phyloP scores from a whole-genome alignment of 768 basidiomycete species.

The Trametes gibbosa region DNA sequence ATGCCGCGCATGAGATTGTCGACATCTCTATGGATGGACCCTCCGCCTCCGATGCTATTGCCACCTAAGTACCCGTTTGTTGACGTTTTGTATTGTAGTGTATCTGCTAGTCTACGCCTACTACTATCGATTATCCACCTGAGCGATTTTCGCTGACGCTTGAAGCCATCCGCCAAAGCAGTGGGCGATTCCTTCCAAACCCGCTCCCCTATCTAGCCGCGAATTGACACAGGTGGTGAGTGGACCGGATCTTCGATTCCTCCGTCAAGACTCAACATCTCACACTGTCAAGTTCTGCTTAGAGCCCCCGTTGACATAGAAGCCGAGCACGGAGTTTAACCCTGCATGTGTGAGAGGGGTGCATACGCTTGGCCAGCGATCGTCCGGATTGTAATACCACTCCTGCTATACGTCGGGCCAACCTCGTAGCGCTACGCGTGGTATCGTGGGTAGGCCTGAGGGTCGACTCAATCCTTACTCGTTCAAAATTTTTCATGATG shows the following conservation, averaged over 20 bases:
- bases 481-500: not conserved
- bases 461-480: conserved; percentile 3
- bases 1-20: conserved; percentile 1
- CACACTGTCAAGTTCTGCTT: not conserved
- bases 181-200: too few species aligned
- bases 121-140: not conserved
- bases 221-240: not conserved
- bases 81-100: conserved; percentile 13
- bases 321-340: not conserved
- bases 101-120: not conserved
- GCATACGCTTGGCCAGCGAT: not conserved
- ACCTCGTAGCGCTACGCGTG: conserved; percentile 5
- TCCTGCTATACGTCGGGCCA: conserved; percentile 4
- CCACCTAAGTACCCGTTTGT: not conserved
- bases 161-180: too few species aligned
- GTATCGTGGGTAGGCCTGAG: conserved; percentile 2
- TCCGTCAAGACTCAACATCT: not conserved
- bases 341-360: not conserved
- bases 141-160: not conserved
- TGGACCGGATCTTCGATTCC: not conserved
- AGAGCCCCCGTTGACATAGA: conserved; percentile 2
- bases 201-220: not conserved
- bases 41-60: conserved; percentile 1
- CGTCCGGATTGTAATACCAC: not conserved
- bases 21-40: conserved; percentile 21